A percentile compares a stretch with the other conserved stretches of the same genome.
These are phyloP conservation scores for Alnus rubra DNA, from an alignment of 306 rosid genomes.

Conservation along the genomic window DNA sequence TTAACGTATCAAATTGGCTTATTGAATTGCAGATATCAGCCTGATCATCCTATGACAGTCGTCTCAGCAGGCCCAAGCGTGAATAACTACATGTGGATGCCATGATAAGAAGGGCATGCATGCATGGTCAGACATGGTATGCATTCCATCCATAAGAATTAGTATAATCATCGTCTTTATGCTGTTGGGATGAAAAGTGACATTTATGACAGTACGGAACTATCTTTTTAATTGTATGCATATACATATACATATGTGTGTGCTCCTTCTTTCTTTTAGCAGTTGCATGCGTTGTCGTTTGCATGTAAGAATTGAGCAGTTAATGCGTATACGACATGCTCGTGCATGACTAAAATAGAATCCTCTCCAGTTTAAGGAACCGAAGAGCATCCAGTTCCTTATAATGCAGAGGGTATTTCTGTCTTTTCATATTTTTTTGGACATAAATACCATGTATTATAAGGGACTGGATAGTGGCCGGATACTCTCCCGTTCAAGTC, in stretches of 20 bases:
- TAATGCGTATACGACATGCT: not conserved
- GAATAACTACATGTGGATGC: slow-evolving; percentile 93
- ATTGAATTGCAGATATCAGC: slow-evolving; percentile 57
- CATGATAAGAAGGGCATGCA: slow-evolving; percentile 38
- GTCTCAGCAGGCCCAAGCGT: slow-evolving; percentile 86
- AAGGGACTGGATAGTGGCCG: too few relatives aligned
- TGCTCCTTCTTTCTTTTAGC: not conserved
- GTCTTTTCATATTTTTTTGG: too few relatives aligned
- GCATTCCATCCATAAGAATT: not conserved
- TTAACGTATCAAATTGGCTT: too few relatives aligned
- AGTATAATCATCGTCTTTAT: not conserved
- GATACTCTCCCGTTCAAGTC: too few relatives aligned
- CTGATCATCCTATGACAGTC: slow-evolving; percentile 47
- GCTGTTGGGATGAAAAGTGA: slow-evolving; percentile 4
- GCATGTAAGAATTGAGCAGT: not conserved
- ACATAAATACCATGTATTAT: too few relatives aligned
- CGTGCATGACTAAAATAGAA: not conserved
- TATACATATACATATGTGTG: too few relatives aligned
- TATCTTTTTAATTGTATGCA: not conserved
- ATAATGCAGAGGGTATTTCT: too few relatives aligned
- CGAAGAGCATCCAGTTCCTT: too few relatives aligned
- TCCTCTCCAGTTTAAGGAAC: too few relatives aligned
- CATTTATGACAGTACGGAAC: not conserved
- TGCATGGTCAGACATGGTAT: not conserved
- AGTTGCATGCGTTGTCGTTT: not conserved